Evolutionary conservation across 805 yeast genomes (phyloP), one percentile per base, ranked within the genome.

Genomic region (Sugiyamaella americana): DNA sequence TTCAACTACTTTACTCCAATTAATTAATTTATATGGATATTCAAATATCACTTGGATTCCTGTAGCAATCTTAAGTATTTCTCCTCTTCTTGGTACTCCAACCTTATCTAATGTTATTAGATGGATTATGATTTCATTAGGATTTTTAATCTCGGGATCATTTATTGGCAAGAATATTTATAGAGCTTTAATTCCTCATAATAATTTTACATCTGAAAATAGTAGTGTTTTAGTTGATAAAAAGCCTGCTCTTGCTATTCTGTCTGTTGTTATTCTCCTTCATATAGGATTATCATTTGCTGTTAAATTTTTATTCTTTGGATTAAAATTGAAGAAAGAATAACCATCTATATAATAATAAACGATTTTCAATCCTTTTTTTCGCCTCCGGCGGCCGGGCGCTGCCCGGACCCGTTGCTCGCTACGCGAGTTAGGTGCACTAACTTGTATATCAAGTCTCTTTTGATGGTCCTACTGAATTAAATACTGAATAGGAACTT

Each of bases 1-100:
- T 3, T 40, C 57, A 6, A 54, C 62, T 6, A 57, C 65, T 8
- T 51, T 83, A 51, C 71, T 80, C 3, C 81, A 78, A 55, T 58
- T 85, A 42, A 67, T 89, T 2, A 79, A 91, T 3, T 73, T 87
- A 29, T 89, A 84, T 65, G 95, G 97, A 1, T 89, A 91, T 66
- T 76, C 95, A 17, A 84, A 84, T 58, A 66, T 83, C 3, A 74
- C 80, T 48, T 89, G 97, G 96, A 68, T 84, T n/a, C 94, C 95
- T 1, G 81, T 87, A 19, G 82, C 89, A 0, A 60, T 82, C 1
- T 58, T 81, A 24, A 74, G 78, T 48, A 71, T 84, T 11, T 62
- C 81, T 29, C 74, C 84, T 45, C 67, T 73, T 49, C 68, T 74
- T 39, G 59, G 67, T 2, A 54, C 73, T 2, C 60, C 76, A 43